Evolutionary conservation across 108 stramenopile species (phyloP).

Genomic region (Conticribra weissflogii): DNA sequence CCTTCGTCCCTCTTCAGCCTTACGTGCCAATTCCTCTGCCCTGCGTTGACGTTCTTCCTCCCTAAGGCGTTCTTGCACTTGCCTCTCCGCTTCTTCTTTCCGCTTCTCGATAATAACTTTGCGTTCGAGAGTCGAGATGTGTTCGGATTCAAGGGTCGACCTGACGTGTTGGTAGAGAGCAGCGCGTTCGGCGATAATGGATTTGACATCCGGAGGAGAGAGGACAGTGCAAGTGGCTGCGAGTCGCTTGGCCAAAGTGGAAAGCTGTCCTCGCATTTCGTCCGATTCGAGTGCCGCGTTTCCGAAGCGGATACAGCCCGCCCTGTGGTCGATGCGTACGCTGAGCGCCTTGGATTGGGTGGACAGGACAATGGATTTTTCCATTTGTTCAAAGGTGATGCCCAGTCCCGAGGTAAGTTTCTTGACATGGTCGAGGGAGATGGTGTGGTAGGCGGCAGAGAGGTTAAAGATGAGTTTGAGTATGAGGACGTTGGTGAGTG

Average conservation of each 20-base stretch:
- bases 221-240: slow-evolving; percentile 57
- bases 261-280: slow-evolving; percentile 80
- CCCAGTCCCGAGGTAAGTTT: slow-evolving; percentile 75
- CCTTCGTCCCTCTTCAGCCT: slow-evolving; percentile 85
- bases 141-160: slow-evolving; percentile 72
- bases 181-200: slow-evolving; percentile 30
- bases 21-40: slow-evolving; percentile 82
- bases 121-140: slow-evolving; percentile 75
- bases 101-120: slow-evolving; percentile 91
- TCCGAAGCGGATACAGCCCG: slow-evolving; percentile 91
- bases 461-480: slow-evolving; percentile 89
- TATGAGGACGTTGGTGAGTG: slow-evolving; percentile 71
- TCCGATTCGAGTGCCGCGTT: slow-evolving; percentile 73
- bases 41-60: slow-evolving; percentile 67
- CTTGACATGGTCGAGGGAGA: slow-evolving; percentile 86
- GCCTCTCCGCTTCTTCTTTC: slow-evolving; percentile 90
- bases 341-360: slow-evolving; percentile 65
- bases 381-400: slow-evolving; percentile 87
- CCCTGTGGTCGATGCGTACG: slow-evolving; percentile 87
- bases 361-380: slow-evolving; percentile 87
- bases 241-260: slow-evolving; percentile 70
- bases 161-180: slow-evolving; percentile 70
- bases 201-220: slow-evolving; percentile 48
- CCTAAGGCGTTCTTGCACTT: slow-evolving; percentile 72
- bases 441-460: slow-evolving; percentile 86